A percentile compares a stretch with the other conserved stretches of the same genome.
phyloP scores from a whole-genome alignment of 2,329 filamentous ascomycete species.

The Fusarium siculi region DNA sequence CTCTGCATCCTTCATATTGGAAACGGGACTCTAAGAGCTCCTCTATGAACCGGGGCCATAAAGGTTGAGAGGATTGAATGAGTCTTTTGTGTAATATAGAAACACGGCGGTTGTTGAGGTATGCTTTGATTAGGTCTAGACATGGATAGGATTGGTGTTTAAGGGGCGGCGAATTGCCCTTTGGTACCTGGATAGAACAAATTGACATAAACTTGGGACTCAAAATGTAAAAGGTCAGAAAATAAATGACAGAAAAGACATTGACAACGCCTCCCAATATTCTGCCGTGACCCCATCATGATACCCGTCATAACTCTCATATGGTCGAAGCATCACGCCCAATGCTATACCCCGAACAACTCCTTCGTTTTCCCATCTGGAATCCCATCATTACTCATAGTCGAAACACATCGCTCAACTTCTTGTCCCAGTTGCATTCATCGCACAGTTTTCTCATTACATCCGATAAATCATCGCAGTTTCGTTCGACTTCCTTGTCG shows the following conservation, averaged over 20 bases:
- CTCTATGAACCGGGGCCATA: neutral
- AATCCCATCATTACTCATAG: slow-evolving; percentile 6
- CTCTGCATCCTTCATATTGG: neutral
- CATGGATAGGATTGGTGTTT: neutral
- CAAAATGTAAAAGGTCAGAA: neutral
- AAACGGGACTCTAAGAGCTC: neutral
- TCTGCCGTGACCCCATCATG: neutral
- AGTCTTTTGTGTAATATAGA: no score
- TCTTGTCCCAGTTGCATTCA: slow-evolving; percentile 44
- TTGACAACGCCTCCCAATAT: neutral
- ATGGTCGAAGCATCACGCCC: slow-evolving; percentile 34
- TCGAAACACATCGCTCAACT: slow-evolving; percentile 42
- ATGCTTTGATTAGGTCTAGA: neutral
- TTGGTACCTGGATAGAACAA: neutral
- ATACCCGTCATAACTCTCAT: neutral
- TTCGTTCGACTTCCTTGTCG: slow-evolving; percentile 44
- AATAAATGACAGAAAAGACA: neutral
- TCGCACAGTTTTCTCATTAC: slow-evolving; percentile 46
- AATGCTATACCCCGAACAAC: slow-evolving; percentile 39
- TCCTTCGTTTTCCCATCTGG: neutral
- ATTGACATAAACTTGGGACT: neutral
- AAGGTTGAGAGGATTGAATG: neutral
- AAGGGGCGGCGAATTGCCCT: neutral
- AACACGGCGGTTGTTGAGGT: neutral
- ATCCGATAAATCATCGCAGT: slow-evolving; percentile 46